Base-by-base conservation (phyloP, 345 rosid species). In the Lumnitzera racemosa region DNA sequence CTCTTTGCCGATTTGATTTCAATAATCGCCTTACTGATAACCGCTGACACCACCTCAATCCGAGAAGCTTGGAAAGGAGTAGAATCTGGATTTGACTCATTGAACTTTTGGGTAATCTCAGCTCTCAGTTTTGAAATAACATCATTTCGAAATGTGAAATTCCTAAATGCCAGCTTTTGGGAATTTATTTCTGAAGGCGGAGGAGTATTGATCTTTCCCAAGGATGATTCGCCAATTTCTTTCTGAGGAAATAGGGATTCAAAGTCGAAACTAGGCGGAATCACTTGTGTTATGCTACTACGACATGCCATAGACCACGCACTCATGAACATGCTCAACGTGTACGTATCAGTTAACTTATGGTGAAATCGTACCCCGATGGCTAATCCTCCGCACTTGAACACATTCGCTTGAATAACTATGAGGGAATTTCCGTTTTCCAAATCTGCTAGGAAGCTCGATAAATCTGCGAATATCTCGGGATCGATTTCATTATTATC, bases 331-430 rank as follows among this genome's bases (percentile, higher is more conserved):
- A 53, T 10, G n/a, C 53, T 53, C 0, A 64, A 12, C 14, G 74
- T 58, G 47, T 23, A 66, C 20, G 61, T 70, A 51, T 77, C 81
- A 0, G 55, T 63, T 8, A 73, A 11, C 53, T 57, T 64, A 57
- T 73, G 78, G 0, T 60, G 46, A 9, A 67, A 3, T 15, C 60
- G 46, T 5, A 55, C 46, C 16, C 65, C 75, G 1, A 73, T 51
- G 0, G 61, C 75, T 23, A 77, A 53, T 12, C 72, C 73, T 12
- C 75, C 70, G 5, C 73, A 67, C 31, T 55, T 47, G 53, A 73
- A 73, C 15, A 56, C 46, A 51, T 57, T 73, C 5, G 70, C 14
- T 49, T 77, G 72, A 24, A 73, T 41, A 3, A 43, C 65, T 14
- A 62, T 29, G 54, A 36, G 46, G 74, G 24, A 15, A 57, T 36